Conservation (phyloP, 106 monocot species). For the Cymbidium sinense region DNA sequence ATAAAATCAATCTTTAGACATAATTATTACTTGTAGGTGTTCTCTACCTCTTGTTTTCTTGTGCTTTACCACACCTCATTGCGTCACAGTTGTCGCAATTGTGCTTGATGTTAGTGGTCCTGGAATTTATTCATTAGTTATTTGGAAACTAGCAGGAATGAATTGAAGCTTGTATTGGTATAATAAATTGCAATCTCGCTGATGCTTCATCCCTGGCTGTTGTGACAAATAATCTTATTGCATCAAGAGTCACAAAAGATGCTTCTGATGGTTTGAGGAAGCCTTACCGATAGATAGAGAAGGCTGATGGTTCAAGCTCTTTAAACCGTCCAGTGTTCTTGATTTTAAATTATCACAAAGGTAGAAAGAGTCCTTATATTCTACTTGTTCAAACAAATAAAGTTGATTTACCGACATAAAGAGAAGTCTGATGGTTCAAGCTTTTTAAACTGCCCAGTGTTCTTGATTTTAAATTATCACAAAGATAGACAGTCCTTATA, state of each 20-base stretch:
- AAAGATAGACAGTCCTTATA: conserved; percentile 69
- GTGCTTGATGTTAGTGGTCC: neutral
- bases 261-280: conserved; percentile 80
- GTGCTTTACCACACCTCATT: neutral
- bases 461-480: conserved; percentile 59
- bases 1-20: neutral
- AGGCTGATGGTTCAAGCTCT: conserved; percentile 28
- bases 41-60: neutral
- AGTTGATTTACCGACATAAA: conserved; percentile 49
- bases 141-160: conserved; percentile 63
- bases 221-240: conserved; percentile 72
- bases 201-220: conserved; percentile 81
- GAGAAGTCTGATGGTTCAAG: conserved; percentile 34
- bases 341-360: conserved; percentile 54
- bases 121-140: conserved; percentile 25
- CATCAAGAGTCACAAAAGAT: conserved; percentile 71
- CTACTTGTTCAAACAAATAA: conserved; percentile 71
- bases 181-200: conserved; percentile 51
- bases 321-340: conserved; percentile 56
- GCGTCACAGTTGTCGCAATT: neutral
- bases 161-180: conserved; percentile 46
- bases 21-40: neutral
- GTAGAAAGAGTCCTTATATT: conserved; percentile 77
- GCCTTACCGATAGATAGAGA: conserved; percentile 61
- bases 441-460: conserved; percentile 52